A percentile compares a stretch with the other conserved stretches of the same genome.
Conservation (phyloP, 2,329 filamentous ascomycete species). For the Penicillium sp. region DNA sequence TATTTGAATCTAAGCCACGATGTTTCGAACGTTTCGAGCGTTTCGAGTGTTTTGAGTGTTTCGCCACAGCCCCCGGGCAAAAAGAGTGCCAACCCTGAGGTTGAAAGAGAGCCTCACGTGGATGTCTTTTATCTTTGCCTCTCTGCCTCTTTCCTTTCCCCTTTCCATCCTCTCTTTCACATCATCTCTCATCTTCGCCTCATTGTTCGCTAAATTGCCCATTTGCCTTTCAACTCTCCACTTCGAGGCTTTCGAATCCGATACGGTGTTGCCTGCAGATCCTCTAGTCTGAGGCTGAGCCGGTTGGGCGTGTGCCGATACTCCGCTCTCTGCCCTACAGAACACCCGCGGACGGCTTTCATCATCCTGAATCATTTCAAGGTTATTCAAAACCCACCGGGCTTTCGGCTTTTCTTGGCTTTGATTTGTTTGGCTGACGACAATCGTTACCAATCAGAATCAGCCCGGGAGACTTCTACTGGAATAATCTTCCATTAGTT, state of each 20-base stretch:
- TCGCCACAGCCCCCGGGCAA: conserved; percentile 13
- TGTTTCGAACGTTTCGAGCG: not conserved
- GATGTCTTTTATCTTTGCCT: conserved; percentile 12
- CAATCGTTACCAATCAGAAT: conserved; percentile 19
- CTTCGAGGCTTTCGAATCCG: not conserved
- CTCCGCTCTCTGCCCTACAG: conserved; percentile 14
- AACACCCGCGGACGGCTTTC: conserved; percentile 1
- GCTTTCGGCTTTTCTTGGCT: conserved; percentile 1
- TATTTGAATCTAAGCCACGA: conserved; percentile 8
- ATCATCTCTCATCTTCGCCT: not conserved
- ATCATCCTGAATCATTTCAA: conserved; percentile 13
- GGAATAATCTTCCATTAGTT: conserved; percentile 18
- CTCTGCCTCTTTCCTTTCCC: not conserved
- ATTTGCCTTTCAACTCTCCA: not conserved
- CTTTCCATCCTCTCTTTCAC: not conserved
- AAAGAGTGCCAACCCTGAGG: not conserved
- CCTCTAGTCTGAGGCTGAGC: conserved; percentile 7
- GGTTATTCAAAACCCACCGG: conserved; percentile 2
- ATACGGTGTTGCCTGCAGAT: conserved; percentile 11
- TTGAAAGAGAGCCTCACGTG: conserved; percentile 16
- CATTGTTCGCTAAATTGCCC: not conserved
- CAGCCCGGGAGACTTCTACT: not conserved
- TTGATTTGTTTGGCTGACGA: conserved; percentile 3
- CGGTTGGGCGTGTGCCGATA: conserved; percentile 2
- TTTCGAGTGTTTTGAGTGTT: not conserved